phyloP scores from a whole-genome alignment of 371 early-diverging fungal species.

The Saksenaea vasiformis region DNA sequence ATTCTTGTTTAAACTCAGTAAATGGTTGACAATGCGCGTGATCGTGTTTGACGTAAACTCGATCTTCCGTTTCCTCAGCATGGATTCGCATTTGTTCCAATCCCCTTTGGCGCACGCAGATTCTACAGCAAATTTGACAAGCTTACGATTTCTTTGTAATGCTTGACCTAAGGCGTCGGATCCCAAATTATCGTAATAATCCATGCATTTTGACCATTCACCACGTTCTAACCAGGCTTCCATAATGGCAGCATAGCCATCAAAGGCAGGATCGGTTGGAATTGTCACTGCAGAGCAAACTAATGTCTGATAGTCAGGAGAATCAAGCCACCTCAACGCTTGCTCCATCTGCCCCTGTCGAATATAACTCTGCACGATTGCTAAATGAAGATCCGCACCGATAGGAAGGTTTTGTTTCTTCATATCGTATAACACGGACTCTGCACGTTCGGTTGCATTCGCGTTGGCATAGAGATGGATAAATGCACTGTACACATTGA shows the following conservation, averaged over 20 bases:
- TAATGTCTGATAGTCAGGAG: constrained; percentile 3
- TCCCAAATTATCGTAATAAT: constrained; percentile 7
- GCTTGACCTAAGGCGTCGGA: background rate
- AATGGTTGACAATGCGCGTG: constrained; percentile 17
- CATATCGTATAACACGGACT: constrained; percentile 17
- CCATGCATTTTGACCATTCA: constrained; percentile 20
- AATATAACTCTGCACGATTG: constrained; percentile 25
- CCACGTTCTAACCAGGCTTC: constrained; percentile 29
- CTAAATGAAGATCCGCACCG: constrained; percentile 8
- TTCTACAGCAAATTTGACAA: constrained; percentile 27
- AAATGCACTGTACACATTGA: constrained; percentile 21
- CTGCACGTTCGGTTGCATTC: constrained; percentile 10
- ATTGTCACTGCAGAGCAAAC: background rate
- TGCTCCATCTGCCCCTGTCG: constrained; percentile 19
- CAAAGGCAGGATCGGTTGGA: constrained; percentile 11
- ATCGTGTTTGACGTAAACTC: constrained; percentile 29
- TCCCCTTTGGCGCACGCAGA: constrained; percentile 17
- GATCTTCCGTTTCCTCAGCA: constrained; percentile 10
- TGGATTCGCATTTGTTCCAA: constrained; percentile 13
- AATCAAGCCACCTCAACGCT: constrained; percentile 18
- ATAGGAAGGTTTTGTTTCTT: constrained; percentile 11
- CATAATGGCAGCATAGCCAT: constrained; percentile 29
- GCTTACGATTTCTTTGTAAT: constrained; percentile 23
- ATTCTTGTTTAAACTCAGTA: constrained; percentile 17
- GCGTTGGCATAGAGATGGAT: constrained; percentile 20